Evolutionary conservation across 2,329 filamentous ascomycete genomes (phyloP).

Genomic region (Curvularia lunata): DNA sequence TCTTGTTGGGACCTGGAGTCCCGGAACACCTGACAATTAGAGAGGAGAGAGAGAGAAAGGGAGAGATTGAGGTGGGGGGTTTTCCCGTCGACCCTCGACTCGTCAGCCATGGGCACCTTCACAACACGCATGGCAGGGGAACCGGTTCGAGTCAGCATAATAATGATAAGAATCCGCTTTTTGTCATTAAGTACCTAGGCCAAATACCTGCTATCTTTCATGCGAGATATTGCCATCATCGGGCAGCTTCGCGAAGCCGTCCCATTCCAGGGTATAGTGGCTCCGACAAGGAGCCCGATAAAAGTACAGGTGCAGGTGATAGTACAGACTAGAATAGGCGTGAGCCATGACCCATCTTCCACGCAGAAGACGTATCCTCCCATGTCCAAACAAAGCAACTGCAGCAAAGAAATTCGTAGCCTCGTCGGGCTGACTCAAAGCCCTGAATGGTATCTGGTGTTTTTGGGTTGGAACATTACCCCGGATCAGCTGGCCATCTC

Average conservation of each 20-base stretch:
- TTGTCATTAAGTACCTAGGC: slow-evolving; percentile 46
- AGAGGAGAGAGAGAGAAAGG: slow-evolving; percentile 2
- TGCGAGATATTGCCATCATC: slow-evolving; percentile 39
- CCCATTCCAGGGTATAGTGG: slow-evolving; percentile 45
- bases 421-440: slow-evolving; percentile 45
- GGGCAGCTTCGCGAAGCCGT: slow-evolving; percentile 30
- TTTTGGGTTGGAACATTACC: slow-evolving; percentile 43
- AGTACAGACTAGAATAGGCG: slow-evolving; percentile 50
- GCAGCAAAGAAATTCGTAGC: slow-evolving; percentile 48
- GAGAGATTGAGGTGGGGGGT: too few relatives aligned
- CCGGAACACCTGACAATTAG: slow-evolving; percentile 28
- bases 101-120: slow-evolving; percentile 1
- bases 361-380: slow-evolving; percentile 39
- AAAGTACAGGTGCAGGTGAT: slow-evolving; percentile 52
- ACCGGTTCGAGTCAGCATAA: not conserved
- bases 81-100: slow-evolving; percentile 3
- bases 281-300: slow-evolving; percentile 40
- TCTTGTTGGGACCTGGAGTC: slow-evolving; percentile 40
- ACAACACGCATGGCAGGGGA: slow-evolving; percentile 15
- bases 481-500: slow-evolving; percentile 31
- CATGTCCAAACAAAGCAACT: slow-evolving; percentile 34
- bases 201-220: slow-evolving; percentile 37
- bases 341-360: slow-evolving; percentile 46
- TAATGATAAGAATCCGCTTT: slow-evolving; percentile 39
- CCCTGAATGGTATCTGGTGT: slow-evolving; percentile 44